phyloP scores from a whole-genome alignment of 805 yeast species.

The Sugiyamaella boreocaroliniensis region DNA sequence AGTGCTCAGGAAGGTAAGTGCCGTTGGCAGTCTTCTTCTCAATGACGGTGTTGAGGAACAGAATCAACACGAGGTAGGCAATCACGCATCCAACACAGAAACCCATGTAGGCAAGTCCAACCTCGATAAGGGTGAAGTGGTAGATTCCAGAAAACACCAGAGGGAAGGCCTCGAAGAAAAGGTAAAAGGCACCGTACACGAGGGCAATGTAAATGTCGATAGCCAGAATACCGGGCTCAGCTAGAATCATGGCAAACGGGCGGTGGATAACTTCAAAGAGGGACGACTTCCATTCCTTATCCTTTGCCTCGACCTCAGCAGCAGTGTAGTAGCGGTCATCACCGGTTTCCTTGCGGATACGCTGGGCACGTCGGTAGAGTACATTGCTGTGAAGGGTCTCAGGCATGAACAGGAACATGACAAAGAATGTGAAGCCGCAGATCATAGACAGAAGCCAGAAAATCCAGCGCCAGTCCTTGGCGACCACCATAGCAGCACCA shows the following conservation, averaged over 20 bases:
- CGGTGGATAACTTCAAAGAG: constrained; percentile 19
- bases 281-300: not conserved
- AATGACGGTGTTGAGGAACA: constrained; percentile 5
- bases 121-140: constrained; percentile 42
- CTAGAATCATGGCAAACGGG: constrained; percentile 41
- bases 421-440: constrained; percentile 33
- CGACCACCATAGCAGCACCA: constrained; percentile 44
- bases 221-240: constrained; percentile 54
- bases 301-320: constrained; percentile 27
- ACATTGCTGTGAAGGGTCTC: constrained; percentile 45
- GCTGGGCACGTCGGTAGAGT: constrained; percentile 41
- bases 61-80: constrained; percentile 27
- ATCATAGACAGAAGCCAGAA: constrained; percentile 45
- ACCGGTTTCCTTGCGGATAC: constrained; percentile 44
- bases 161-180: constrained; percentile 60
- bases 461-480: constrained; percentile 47
- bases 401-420: constrained; percentile 39
- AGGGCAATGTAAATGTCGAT: constrained; percentile 47
- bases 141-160: constrained; percentile 42
- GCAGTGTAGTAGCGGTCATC: constrained; percentile 38
- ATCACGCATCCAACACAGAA: constrained; percentile 41
- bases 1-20: constrained; percentile 14
- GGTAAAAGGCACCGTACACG: constrained; percentile 46
- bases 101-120: constrained; percentile 45
- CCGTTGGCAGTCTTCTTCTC: constrained; percentile 7